phyloP scores from a whole-genome alignment of 768 basidiomycete genomes.

The Infundibulicybe gibba region DNA sequence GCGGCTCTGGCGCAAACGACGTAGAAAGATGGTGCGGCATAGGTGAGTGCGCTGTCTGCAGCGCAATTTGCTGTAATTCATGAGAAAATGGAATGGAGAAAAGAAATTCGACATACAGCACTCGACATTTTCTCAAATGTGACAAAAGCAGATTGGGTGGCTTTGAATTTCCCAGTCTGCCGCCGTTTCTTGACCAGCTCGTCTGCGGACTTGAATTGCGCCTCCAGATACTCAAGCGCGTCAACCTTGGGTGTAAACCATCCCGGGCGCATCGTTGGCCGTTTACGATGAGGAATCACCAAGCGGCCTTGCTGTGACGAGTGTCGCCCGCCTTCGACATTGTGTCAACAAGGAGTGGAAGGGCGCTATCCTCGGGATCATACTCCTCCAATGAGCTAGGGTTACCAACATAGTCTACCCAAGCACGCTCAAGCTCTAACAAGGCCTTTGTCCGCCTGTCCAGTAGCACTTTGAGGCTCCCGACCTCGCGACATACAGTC shows the following conservation, averaged over 20 bases:
- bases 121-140: slow-evolving; percentile 96
- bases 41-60: slow-evolving; percentile 78
- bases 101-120: slow-evolving; percentile 52
- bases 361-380: slow-evolving; percentile 61
- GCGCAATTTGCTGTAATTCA: slow-evolving; percentile 72
- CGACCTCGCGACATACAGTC: slow-evolving; percentile 81
- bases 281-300: slow-evolving; percentile 68
- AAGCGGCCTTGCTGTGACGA: slow-evolving; percentile 39
- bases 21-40: slow-evolving; percentile 65
- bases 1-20: slow-evolving; percentile 83
- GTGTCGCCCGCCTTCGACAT: slow-evolving; percentile 46
- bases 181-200: slow-evolving; percentile 77
- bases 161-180: slow-evolving; percentile 67
- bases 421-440: slow-evolving; percentile 74
- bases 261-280: slow-evolving; percentile 72
- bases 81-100: not conserved
- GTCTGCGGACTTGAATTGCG: slow-evolving; percentile 76
- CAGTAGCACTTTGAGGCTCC: slow-evolving; percentile 64
- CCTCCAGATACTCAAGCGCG: slow-evolving; percentile 84
- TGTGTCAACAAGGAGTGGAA: slow-evolving; percentile 28
- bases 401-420: slow-evolving; percentile 92
- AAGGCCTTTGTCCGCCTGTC: slow-evolving; percentile 81
- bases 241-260: slow-evolving; percentile 83
- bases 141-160: slow-evolving; percentile 87
- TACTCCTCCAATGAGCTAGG: slow-evolving; percentile 84